phyloP scores from a whole-genome alignment of 2,329 filamentous ascomycete genomes.

The Dendryphion nanum region DNA sequence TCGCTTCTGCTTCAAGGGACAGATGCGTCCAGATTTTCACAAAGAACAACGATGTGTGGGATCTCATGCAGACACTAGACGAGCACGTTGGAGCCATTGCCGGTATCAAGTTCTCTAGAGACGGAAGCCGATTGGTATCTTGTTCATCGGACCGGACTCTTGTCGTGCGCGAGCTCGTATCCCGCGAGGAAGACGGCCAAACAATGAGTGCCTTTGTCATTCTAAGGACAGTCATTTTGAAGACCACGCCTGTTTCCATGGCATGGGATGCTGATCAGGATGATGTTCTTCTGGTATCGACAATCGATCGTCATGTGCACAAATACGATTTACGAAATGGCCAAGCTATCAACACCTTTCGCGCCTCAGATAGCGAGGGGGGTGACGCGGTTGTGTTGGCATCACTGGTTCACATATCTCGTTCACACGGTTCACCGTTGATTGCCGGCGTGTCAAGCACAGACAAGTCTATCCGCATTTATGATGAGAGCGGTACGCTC shows the following conservation, averaged over 20 bases:
- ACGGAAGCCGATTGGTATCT: constrained; percentile 72
- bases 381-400: constrained; percentile 81
- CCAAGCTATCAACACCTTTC: constrained; percentile 70
- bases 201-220: constrained; percentile 74
- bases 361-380: constrained; percentile 76
- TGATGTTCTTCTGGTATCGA: constrained; percentile 57
- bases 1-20: constrained; percentile 84
- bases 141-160: constrained; percentile 86
- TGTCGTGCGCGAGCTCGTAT: constrained; percentile 75
- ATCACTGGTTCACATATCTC: constrained; percentile 64
- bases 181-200: constrained; percentile 59
- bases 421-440: constrained; percentile 61
- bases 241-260: constrained; percentile 86
- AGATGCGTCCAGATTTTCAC: constrained; percentile 91
- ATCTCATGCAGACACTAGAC: constrained; percentile 84
- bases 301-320: constrained; percentile 61
- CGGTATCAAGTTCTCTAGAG: constrained; percentile 70
- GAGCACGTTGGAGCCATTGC: constrained; percentile 88
- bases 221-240: constrained; percentile 74
- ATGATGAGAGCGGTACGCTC: constrained; percentile 76
- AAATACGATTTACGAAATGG: constrained; percentile 65
- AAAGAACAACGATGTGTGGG: constrained; percentile 58
- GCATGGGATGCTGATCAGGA: constrained; percentile 62
- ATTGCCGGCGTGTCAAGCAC: constrained; percentile 88
- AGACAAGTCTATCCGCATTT: constrained; percentile 91